phyloP scores from a whole-genome alignment of 345 rosid species.

The Raphanus sativus region DNA sequence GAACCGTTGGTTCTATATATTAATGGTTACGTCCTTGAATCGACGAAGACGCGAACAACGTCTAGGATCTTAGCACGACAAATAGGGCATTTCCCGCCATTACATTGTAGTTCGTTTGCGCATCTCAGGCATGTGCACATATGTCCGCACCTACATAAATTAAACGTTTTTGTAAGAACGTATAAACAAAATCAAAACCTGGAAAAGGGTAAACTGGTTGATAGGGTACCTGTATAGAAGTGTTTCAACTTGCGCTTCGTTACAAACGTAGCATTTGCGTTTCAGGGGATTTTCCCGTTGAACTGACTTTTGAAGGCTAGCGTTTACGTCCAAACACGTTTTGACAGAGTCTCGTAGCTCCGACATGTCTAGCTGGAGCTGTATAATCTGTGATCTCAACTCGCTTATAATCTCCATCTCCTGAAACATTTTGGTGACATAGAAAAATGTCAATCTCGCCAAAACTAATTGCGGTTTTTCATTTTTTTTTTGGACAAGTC shows the following conservation, averaged over 20 bases:
- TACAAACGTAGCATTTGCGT: constrained; percentile 74
- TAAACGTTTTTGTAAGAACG: no score
- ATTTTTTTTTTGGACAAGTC: not conserved
- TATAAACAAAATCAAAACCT: no score
- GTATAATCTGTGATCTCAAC: constrained; percentile 67
- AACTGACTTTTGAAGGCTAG: constrained; percentile 46
- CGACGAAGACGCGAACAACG: constrained; percentile 65
- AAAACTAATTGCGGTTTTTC: not conserved
- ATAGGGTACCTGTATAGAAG: constrained; percentile 48
- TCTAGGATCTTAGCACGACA: constrained; percentile 75
- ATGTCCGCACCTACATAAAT: constrained; percentile 77
- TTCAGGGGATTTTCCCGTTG: constrained; percentile 44
- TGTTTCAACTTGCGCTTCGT: constrained; percentile 65
- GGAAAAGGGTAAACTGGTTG: not conserved
- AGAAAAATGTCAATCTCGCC: not conserved
- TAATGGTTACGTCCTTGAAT: constrained; percentile 27
- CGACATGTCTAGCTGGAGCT: constrained; percentile 65
- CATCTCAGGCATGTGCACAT: constrained; percentile 84
- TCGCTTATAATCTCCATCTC: constrained; percentile 70
- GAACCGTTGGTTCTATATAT: not conserved
- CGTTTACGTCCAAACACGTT: constrained; percentile 62
- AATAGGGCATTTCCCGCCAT: constrained; percentile 69
- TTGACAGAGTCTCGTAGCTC: constrained; percentile 65
- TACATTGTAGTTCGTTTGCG: constrained; percentile 66
- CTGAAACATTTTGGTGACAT: constrained; percentile 38